Evolutionary conservation across 2,329 filamentous ascomycete species (phyloP).

Genomic region (Ophiostoma sp.): DNA sequence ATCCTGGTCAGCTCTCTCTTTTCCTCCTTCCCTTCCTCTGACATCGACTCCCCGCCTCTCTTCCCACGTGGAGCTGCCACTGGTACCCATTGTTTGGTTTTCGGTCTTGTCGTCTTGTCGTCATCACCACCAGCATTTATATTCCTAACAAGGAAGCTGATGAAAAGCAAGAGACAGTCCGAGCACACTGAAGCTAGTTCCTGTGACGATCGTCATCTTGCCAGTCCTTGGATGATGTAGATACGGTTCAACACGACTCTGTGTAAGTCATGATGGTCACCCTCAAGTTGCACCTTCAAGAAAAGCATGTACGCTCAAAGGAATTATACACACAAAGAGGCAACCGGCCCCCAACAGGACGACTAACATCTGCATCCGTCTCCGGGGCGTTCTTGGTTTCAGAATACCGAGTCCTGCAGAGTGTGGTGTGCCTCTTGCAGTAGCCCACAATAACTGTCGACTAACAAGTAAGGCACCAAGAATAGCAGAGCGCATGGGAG

Average conservation of each 20-base stretch:
- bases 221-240: background rate
- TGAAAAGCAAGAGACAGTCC: background rate
- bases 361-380: background rate
- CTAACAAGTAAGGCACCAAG: background rate
- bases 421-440: background rate
- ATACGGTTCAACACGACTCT: background rate
- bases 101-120: background rate
- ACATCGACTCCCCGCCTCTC: background rate
- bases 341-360: background rate
- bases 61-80: background rate
- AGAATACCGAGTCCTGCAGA: conserved; percentile 19
- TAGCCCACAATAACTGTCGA: background rate
- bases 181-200: background rate
- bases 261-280: background rate
- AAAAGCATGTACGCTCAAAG: background rate
- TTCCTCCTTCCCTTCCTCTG: background rate
- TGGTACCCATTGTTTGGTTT: background rate
- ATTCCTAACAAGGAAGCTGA: background rate
- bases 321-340: background rate
- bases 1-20: background rate
- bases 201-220: background rate
- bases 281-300: background rate
- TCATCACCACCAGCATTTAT: background rate
- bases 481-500: background rate
- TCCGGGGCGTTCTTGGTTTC: background rate